Evolutionary conservation across 2,329 filamentous ascomycete species (phyloP), one percentile per base, ranked within the genome.

Genomic region (Colletotrichum sp.): DNA sequence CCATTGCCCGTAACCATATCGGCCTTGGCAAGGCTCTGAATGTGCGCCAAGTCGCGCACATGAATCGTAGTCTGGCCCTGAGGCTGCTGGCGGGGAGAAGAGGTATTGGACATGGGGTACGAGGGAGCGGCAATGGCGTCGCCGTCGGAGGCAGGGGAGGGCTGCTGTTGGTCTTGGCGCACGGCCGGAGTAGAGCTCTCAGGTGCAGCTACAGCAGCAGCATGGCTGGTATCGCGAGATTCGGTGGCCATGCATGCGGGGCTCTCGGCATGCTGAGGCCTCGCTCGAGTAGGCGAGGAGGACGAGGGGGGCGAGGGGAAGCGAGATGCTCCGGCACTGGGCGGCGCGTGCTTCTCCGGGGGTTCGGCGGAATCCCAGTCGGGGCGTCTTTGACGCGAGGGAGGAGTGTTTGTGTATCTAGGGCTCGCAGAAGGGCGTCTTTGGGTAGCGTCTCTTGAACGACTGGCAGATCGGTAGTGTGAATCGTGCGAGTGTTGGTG

Each of bases 21-120:
- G 78, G 96, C 94, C 78, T 90, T 93, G 30, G 95, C 96, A 78
- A 99, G 94, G 82, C 92, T 95, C 83, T 97, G 95, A 77, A 99
- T 96, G 82, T 99, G 97, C 57, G 94, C 94, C 66, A 99, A 89
- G 84, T 98, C 96, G 81, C 95, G 94, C 59, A 99, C 93, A 82
- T 95, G 94, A 81, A 99, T 95, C 5, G 74, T 76, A 62, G 74
- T 76, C 69, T 90, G 88, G 68, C 85, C 83, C 73, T 86, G 84
- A 12, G 69, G 83, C 80, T 67, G 80, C 79, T 39, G 81, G 6
- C 63, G 68, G 76, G 52, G 81, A 44, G 72, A 81, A 57, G 81
- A 79, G 5, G 80, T 72, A 57, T 82, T 79, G 16, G 81, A 79
- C 60, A 75, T 82, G 49, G 79, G 79, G 69, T 80, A 77, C 55